These are phyloP conservation scores for Mycena latifolia DNA, from an alignment of 768 basidiomycete genomes.

Conservation along the genomic window DNA sequence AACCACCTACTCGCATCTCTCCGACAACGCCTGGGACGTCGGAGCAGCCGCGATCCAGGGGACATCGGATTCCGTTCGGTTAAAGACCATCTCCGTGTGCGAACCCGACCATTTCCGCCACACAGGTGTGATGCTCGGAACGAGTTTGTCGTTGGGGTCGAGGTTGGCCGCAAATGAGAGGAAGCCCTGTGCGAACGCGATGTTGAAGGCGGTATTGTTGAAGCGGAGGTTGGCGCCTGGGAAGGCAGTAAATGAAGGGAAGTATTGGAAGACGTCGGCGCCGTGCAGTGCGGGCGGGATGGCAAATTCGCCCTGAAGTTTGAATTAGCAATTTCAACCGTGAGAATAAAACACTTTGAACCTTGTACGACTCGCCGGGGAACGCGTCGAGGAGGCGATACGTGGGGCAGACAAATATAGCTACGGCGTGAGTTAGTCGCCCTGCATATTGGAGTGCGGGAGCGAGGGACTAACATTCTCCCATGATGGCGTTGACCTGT, in stretches of 20 bases:
- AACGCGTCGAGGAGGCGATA: slow-evolving; percentile 33
- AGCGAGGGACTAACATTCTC: slow-evolving; percentile 38
- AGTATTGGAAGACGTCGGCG: slow-evolving; percentile 38
- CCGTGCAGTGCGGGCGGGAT: slow-evolving; percentile 38
- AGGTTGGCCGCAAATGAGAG: too few relatives aligned
- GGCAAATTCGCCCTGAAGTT: slow-evolving; percentile 38
- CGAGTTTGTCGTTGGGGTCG: slow-evolving; percentile 41
- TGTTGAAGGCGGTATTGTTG: slow-evolving; percentile 32
- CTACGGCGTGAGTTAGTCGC: slow-evolving; percentile 8
- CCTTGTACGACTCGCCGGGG: neutral
- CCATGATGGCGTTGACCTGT: slow-evolving; percentile 36
- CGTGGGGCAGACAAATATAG: slow-evolving; percentile 43
- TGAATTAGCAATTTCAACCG: too few relatives aligned
- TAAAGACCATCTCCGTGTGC: too few relatives aligned
- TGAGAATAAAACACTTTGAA: too few relatives aligned
- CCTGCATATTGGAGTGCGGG: too few relatives aligned
- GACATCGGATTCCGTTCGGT: slow-evolving; percentile 12
- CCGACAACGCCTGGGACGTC: slow-evolving; percentile 33
- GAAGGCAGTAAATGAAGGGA: slow-evolving; percentile 39
- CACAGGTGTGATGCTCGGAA: slow-evolving; percentile 24
- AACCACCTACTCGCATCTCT: slow-evolving; percentile 39
- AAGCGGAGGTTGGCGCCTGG: slow-evolving; percentile 39
- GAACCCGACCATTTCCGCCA: slow-evolving; percentile 41
- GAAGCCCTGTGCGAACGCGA: too few relatives aligned
- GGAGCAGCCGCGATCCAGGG: neutral